Evolutionary conservation across 495 filamentous ascomycete species (phyloP), one percentile per base, ranked within the genome.

Genomic region (Trichoderma asperelloides): DNA sequence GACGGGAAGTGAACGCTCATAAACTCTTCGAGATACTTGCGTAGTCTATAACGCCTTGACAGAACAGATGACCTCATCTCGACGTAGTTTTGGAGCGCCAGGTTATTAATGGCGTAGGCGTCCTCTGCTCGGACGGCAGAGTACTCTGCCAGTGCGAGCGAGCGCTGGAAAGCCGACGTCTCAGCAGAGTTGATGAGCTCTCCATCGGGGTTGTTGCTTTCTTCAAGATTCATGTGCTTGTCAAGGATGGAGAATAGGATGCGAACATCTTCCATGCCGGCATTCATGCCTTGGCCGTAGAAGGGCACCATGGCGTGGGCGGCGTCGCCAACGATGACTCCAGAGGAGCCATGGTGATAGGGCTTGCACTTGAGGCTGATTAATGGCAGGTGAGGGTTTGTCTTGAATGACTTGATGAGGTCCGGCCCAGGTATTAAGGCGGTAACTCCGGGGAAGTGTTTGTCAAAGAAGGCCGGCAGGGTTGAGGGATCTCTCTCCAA

Each of bases 261-360:
- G n/a, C 88, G 82, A 40, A 95, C 87, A 74, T 96, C 88, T 75
- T 95, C 89, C 66, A 98, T 84, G 2, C 92, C 88, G 23, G 95
- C 86, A 75, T 98, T 93, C 81, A 96, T 90, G 62, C 91, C 89
- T 72, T 98, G 89, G 25, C 90, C 89, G 78, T 95, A 91, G 80
- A 98, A 98, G 1, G 96, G 95, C 0, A 98, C 92, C 85, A 98
- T 97, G 62, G 95, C 96, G 77, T 98, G 96, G 8, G 95, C 95
- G 27, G 95, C 93, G 72, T 98, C 95, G 63, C 95, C 95, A 51
- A 98, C 71, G 67, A 98, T 91, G 65, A 96, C 91, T 27, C 81
- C 90, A n/a, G 87, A 89, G 37, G 86, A 84, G 45, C 74, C 80
- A 81, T 84, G 91, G 78, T 97, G 91, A 75, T 97, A 88, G 0